Evolutionary conservation across 805 yeast species (phyloP).

Genomic region (Komagataella pastoris): DNA sequence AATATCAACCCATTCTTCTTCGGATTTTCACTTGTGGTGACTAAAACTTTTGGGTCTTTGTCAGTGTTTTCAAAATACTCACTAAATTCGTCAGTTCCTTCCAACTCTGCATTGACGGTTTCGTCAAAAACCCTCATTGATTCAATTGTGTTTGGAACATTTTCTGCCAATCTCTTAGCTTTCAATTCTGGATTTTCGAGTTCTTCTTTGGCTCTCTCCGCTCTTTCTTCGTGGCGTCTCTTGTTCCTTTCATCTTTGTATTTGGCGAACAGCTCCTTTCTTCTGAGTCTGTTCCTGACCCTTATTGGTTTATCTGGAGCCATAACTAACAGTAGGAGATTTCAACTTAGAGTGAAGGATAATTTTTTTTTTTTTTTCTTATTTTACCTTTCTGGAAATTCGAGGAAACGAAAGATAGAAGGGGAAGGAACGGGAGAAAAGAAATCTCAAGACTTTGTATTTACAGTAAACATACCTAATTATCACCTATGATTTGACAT

Average conservation of each 20-base stretch:
- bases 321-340: constrained; percentile 12
- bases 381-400: not conserved
- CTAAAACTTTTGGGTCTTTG: constrained; percentile 69
- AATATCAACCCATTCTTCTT: constrained; percentile 80
- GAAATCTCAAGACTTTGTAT: not conserved
- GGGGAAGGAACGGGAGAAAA: not conserved
- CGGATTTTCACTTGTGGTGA: constrained; percentile 84
- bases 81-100: constrained; percentile 54
- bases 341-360: not conserved
- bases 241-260: constrained; percentile 65
- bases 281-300: constrained; percentile 64
- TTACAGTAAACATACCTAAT: not conserved
- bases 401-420: not conserved
- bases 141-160: constrained; percentile 76
- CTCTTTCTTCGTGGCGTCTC: constrained; percentile 62
- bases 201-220: constrained; percentile 82
- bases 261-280: constrained; percentile 68
- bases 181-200: constrained; percentile 69
- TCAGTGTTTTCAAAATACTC: constrained; percentile 34
- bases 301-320: constrained; percentile 24
- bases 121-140: constrained; percentile 79
- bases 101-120: constrained; percentile 48
- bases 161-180: constrained; percentile 64
- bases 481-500: not conserved
- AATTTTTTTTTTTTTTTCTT: not conserved